phyloP scores from a whole-genome alignment of 352 stramenopile genomes.

The Phytophthora litchii region DNA sequence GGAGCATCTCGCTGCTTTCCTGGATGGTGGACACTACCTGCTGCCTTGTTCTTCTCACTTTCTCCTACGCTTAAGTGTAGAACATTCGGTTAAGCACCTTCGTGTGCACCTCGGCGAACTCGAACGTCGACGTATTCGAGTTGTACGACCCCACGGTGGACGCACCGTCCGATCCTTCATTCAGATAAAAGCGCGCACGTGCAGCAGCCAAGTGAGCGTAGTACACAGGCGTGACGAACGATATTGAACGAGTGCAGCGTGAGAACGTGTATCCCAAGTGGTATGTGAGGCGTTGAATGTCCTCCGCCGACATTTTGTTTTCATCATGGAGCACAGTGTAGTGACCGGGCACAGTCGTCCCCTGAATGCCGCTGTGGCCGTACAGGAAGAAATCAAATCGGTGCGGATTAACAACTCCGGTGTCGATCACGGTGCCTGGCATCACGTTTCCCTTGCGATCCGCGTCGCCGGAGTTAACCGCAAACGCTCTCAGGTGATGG shows the following conservation, averaged over 20 bases:
- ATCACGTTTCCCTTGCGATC: constrained; percentile 74
- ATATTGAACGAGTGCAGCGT: constrained; percentile 84
- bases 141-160: constrained; percentile 51
- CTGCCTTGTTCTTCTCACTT: constrained; percentile 41
- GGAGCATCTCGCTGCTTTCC: constrained; percentile 3
- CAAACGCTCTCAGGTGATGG: constrained; percentile 82
- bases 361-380: constrained; percentile 78
- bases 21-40: constrained; percentile 5
- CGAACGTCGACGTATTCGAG: constrained; percentile 57
- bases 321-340: constrained; percentile 86
- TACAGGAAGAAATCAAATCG: constrained; percentile 89
- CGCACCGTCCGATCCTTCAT: constrained; percentile 60
- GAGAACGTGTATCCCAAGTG: constrained; percentile 82
- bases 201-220: constrained; percentile 86
- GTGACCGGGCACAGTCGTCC: constrained; percentile 78
- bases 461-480: constrained; percentile 30
- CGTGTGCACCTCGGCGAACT: constrained; percentile 61
- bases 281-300: constrained; percentile 69
- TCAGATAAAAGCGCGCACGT: constrained; percentile 79
- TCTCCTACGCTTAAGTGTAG: constrained; percentile 32
- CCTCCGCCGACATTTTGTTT: constrained; percentile 60
- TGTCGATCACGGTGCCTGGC: constrained; percentile 79
- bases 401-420: constrained; percentile 69
- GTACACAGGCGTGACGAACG: constrained; percentile 81
- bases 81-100: constrained; percentile 65